These are phyloP conservation scores for Fraxinus nigra DNA, from an alignment of 305 asterid genomes.

Conservation along the genomic window DNA sequence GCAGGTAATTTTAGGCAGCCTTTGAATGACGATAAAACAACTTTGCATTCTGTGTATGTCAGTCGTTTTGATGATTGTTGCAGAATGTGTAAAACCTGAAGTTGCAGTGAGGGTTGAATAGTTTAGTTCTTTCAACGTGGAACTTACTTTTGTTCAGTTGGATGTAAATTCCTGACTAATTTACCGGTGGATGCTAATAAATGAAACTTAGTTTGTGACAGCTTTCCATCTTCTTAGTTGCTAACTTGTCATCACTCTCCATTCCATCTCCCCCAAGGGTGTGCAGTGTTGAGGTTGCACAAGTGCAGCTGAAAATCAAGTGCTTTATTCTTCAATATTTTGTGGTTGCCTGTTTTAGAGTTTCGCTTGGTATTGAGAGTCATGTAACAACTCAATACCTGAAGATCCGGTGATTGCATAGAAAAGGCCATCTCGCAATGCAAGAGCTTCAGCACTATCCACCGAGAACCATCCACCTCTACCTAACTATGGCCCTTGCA, in stretches of 20 bases:
- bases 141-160: background rate
- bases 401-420: background rate
- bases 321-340: background rate
- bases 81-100: background rate
- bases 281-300: background rate
- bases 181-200: background rate
- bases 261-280: background rate
- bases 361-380: background rate
- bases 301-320: background rate
- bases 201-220: background rate
- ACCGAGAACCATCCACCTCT: background rate
- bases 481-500: background rate
- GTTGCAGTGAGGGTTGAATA: background rate
- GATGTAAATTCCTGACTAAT: background rate
- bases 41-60: background rate
- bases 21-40: background rate
- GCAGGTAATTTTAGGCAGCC: background rate
- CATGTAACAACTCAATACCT: background rate
- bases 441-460: background rate
- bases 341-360: background rate
- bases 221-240: background rate
- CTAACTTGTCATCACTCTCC: background rate
- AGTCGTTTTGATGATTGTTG: background rate
- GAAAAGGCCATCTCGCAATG: background rate
- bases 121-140: background rate